Evolutionary conservation across 768 basidiomycete genomes (phyloP).

Genomic region (Daedaleopsis sinensis): DNA sequence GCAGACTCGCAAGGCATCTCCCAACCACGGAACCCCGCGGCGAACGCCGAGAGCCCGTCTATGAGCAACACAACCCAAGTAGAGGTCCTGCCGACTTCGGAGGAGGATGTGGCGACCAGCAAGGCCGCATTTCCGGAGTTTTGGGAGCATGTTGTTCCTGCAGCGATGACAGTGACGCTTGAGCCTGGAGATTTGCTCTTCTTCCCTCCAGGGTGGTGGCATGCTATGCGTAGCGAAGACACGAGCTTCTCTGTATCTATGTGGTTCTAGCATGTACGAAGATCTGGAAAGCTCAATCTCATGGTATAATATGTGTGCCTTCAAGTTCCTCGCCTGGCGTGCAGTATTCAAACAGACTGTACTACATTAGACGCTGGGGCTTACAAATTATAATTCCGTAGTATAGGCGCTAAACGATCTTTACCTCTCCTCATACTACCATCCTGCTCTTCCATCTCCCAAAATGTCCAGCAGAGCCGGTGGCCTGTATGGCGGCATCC

Average conservation of each 20-base stretch:
- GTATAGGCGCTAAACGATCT: background rate
- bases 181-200: conserved; percentile 85
- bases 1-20: conserved; percentile 2
- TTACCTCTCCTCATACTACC: conserved; percentile 8
- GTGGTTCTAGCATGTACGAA: conserved; percentile 66
- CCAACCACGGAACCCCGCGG: conserved; percentile 39
- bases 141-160: conserved; percentile 54
- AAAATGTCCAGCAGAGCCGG: conserved; percentile 80
- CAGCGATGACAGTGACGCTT: conserved; percentile 64
- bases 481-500: conserved; percentile 85
- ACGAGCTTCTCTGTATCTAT: conserved; percentile 88
- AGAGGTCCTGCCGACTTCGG: conserved; percentile 66
- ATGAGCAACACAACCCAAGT: conserved; percentile 82
- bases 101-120: conserved; percentile 15
- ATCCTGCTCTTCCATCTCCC: conserved; percentile 29
- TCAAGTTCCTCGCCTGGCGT: too few species aligned
- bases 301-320: too few species aligned
- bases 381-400: background rate
- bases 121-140: conserved; percentile 51
- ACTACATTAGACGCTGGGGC: too few species aligned
- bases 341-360: too few species aligned
- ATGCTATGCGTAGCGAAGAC: conserved; percentile 83
- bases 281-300: background rate
- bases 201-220: conserved; percentile 95
- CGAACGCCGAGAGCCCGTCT: conserved; percentile 45